Evolutionary conservation across 2,329 filamentous ascomycete species (phyloP).

Genomic region (Aspergillus clavatus): DNA sequence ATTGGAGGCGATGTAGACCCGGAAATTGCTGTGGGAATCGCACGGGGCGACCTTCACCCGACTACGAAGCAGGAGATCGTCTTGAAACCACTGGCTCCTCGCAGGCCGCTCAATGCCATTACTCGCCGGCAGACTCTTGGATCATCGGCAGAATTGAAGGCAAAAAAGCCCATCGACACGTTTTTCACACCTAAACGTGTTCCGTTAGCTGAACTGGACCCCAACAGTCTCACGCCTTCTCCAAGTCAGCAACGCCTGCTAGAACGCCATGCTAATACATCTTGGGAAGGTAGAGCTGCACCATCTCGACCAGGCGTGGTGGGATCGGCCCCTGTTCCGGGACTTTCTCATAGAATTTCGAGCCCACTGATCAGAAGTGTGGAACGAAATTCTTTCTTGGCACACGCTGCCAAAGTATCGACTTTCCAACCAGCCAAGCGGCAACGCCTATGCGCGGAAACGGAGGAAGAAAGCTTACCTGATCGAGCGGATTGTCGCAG

Average conservation of each 20-base stretch:
- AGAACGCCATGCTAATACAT: slow-evolving; percentile 48
- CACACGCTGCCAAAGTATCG: slow-evolving; percentile 35
- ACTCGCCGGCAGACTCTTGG: slow-evolving; percentile 39
- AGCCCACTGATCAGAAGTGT: slow-evolving; percentile 40
- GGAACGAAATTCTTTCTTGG: slow-evolving; percentile 38
- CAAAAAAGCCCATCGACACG: slow-evolving; percentile 56
- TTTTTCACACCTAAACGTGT: slow-evolving; percentile 62
- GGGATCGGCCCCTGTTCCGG: slow-evolving; percentile 32
- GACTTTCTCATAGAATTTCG: slow-evolving; percentile 36
- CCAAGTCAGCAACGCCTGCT: slow-evolving; percentile 59
- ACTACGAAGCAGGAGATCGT: slow-evolving; percentile 70
- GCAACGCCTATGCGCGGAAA: slow-evolving; percentile 49
- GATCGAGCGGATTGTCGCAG: slow-evolving; percentile 38
- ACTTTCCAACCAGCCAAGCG: slow-evolving; percentile 47
- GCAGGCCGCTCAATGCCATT: slow-evolving; percentile 32
- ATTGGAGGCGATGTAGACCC: slow-evolving; percentile 71
- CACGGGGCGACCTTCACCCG: slow-evolving; percentile 77
- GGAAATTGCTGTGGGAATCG: slow-evolving; percentile 67
- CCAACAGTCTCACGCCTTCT: slow-evolving; percentile 62
- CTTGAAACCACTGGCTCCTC: slow-evolving; percentile 31
- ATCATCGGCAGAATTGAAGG: slow-evolving; percentile 52
- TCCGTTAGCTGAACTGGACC: slow-evolving; percentile 63
- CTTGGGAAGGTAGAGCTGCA: slow-evolving; percentile 53
- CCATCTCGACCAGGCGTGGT: slow-evolving; percentile 34
- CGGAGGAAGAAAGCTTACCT: slow-evolving; percentile 31